phyloP scores from a whole-genome alignment of 345 rosid species.

The Populus simonii region DNA sequence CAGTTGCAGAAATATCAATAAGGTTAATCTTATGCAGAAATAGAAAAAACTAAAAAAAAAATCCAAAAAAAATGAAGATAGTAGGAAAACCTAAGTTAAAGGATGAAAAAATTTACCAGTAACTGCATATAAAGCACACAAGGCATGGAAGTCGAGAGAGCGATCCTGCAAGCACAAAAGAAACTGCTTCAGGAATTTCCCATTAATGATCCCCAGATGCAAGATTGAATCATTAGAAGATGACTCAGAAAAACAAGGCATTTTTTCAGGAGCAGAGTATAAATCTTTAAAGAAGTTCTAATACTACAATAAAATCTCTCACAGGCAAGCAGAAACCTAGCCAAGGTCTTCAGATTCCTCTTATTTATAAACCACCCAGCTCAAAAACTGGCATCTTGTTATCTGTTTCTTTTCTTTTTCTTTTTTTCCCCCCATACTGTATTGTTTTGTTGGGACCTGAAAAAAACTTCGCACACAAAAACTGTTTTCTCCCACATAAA shows the following conservation, averaged over 20 bases:
- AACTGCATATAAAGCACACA: conserved; percentile 94
- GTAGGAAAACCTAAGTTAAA: background rate
- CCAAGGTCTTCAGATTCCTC: background rate
- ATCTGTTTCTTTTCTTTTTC: background rate
- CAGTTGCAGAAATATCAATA: background rate
- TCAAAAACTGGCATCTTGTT: background rate
- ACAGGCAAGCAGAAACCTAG: background rate
- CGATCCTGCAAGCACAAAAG: conserved; percentile 67
- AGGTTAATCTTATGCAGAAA: background rate
- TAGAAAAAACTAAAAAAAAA: background rate
- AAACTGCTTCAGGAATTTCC: conserved; percentile 20
- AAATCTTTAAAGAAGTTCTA: background rate
- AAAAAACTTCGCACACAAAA: background rate
- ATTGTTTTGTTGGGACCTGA: background rate
- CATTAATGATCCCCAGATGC: background rate
- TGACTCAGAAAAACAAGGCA: background rate
- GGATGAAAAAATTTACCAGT: conserved; percentile 57
- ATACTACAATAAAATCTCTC: background rate
- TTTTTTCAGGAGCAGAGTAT: background rate
- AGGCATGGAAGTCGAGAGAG: conserved; percentile 75
- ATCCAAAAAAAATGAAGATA: background rate
- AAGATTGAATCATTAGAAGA: conserved; percentile 7
- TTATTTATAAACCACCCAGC: background rate
- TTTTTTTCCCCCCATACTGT: background rate
- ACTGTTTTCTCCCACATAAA: background rate